Base-by-base conservation (phyloP, 2,329 filamentous ascomycete species). In the Cercospora sp. region DNA sequence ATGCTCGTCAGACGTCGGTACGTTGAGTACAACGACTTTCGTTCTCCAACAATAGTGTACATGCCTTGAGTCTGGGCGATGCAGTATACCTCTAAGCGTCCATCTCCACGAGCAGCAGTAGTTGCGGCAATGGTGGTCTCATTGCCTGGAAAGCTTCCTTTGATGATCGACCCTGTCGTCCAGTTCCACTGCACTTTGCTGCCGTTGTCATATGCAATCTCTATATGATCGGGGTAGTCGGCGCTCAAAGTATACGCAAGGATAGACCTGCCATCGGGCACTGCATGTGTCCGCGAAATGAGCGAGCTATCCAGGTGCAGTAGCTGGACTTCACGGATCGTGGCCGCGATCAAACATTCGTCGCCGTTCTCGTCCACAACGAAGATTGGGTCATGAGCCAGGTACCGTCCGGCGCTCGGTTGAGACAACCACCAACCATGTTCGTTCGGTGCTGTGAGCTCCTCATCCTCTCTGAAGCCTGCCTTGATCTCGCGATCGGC, bases 271-370 rank as follows among this genome's bases (percentile, higher is more conserved):
- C 79, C 76, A 72, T 82, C 72, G n/a, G 80, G 79, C 30, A 90
- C 81, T 12, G 86, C 81, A 60, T 97, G 89, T 65, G 89, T 87
- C 72, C 92, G 89, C 57, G 92, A 84, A 23, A 96, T 87, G 60
- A 96, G 86, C 1, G 95, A 98, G 64, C 93, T 93, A 71, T 87
- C 83, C 31, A 92, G 87, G 1, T 91, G 91, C 79, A 95, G 67
- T 4, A 78, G 65, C 57, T 77, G 75, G 2, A 77, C 70, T 58
- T 77, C 73, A 16, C 73, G 73, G 1, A 70, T 67, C n/a, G 72
- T 78, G 12, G 75, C 75, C 45, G 75, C 72, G 16, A 77, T 69
- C 30, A 78, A 55, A 62, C 71, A 76, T 33, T 72, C 69, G n/a
- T 73, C 70, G 9, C 70, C 70, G 53, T 67, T 71, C 20, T 72